Evolutionary conservation across 345 rosid species (phyloP), one percentile per base, ranked within the genome.

Genomic region (Geranium brycei): DNA sequence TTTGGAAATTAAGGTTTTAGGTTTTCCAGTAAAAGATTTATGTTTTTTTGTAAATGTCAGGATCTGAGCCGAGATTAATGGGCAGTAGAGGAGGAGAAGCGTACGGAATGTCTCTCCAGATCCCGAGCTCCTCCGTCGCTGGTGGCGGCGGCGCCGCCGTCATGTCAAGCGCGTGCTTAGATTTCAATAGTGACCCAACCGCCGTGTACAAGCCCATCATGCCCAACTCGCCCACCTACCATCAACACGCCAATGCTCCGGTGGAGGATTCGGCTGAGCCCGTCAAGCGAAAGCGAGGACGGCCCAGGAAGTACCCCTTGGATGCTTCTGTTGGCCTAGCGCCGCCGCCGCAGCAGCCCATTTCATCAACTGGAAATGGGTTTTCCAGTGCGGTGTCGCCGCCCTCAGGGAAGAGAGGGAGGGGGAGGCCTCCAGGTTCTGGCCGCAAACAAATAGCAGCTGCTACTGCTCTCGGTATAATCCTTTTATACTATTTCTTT

Each of bases 181-280:
- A 67, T 4, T 69, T 59, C 64, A 59, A 57, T 55, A 47, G 59
- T 0, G 72, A 69, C 5, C 64, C 63, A 18, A 47, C 55, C 17
- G 60, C 60, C 3, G 72, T 69, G 31, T 69, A 64, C 68, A 69
- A 64, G 59, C 68, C 72, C 23, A 13, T 69, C 35, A 69, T 69
- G 72, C 63, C 64, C 7, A 31, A 66, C 0, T 31, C 64, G 15
- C 19, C 64, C 1, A 38, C 6, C 62, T 57, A 13, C 30, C 51
- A n/a, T 61, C 53, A 47, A 3, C 53, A 6, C 15, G 62, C 0
- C 71, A 23, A 23, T 53, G 0, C 61, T 41, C 4, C 16, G 41
- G 31, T 8, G 58, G 53, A 47, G 53, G 14, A 7, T 56, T 32
- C 19, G 19, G 59, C 59, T 17, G 59, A 57, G 19, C 59, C 59